Base-by-base conservation (phyloP, 169 alveolate genomes). In the Eimeria acervulina region DNA sequence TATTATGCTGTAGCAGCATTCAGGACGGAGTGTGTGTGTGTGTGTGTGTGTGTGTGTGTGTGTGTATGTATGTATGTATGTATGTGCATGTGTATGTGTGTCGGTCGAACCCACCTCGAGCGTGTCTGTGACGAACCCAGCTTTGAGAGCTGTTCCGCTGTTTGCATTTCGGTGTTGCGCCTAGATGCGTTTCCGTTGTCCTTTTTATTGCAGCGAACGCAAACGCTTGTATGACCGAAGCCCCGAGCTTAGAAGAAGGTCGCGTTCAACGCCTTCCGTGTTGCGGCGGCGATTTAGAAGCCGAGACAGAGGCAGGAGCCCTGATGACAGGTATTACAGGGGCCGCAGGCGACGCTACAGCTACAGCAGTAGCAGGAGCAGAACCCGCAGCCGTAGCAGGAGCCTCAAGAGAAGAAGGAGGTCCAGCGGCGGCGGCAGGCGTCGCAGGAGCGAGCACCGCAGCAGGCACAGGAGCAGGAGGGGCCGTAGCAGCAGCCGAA, bases 201-300 rank as follows among this genome's bases (percentile, higher is more conserved):
- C 23, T 84, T 52, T 51, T 61, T 38, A 2, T 19, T 63, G 59
- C 94, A 87, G 94, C 47, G 94, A 87, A 17, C 94, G 81, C 33
- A 59, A n/a, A 47, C 94, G 81, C 40, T 1, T 21, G 17, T 59
- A 33, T 19, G 94, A 59, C 28, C 81, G 83, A 31, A 87, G 83
- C 51, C 94, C 81, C 1, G 94, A 87, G 40, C 94, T 44, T 0
- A 85, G 93, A 33, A 59, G 94, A 52, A 52, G 94, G 78, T 87
- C 94, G 19, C 94, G 94, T 15, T 87, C 94, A 26, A 87, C 94
- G 1, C 94, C 94, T 5, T 87, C 94, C n/a, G 51, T 87, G 44
- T 40, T 87, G 31, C 94, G 94, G 81, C 59, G 83, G 59, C 94
- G 94, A 47, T 59, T 59, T 33, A 59, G 83, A 38, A 87, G 94